A percentile compares a stretch with the other conserved stretches of the same genome.
These are phyloP conservation scores for Podaxis carcinomalis DNA, from an alignment of 768 basidiomycete genomes.

Conservation along the genomic window DNA sequence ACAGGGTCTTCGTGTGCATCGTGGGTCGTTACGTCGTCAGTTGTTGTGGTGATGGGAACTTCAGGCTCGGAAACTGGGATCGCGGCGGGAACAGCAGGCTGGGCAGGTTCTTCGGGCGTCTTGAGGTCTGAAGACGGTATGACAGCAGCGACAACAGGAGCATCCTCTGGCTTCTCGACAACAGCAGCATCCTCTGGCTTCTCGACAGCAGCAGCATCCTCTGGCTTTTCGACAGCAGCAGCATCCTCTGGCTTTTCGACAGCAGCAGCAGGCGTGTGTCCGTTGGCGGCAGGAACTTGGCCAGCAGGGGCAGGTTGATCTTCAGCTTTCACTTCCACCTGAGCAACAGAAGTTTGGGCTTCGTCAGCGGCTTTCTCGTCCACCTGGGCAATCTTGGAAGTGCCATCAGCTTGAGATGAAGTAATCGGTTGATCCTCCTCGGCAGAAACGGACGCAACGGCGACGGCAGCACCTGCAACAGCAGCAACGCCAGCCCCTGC, in stretches of 20 bases:
- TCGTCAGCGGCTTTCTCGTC: constrained; percentile 6
- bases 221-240: too few species aligned
- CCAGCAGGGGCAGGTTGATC: not conserved
- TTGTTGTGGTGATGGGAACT: not conserved
- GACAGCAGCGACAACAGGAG: not conserved
- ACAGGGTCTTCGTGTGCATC: not conserved
- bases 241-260: not conserved
- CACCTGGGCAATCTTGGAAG: constrained; percentile 1
- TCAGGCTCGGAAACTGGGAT: not conserved
- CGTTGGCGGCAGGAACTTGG: constrained; percentile 7
- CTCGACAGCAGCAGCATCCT: not conserved
- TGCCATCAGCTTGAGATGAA: not conserved
- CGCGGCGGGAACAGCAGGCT: not conserved
- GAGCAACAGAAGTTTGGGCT: not conserved
- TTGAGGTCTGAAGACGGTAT: too few species aligned
- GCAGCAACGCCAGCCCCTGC: constrained; percentile 7
- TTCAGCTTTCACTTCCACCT: not conserved
- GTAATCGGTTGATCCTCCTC: constrained; percentile 7
- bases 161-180: not conserved
- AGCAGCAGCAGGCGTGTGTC: constrained; percentile 1
- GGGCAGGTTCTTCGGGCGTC: not conserved
- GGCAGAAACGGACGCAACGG: constrained; percentile 6
- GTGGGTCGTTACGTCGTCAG: not conserved
- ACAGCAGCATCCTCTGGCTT: too few species aligned
- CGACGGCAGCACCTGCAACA: constrained; percentile 14